A percentile compares a stretch with the other conserved stretches of the same genome.
Conservation (phyloP, 2,329 filamentous ascomycete genomes). For the Xylogone sp. region DNA sequence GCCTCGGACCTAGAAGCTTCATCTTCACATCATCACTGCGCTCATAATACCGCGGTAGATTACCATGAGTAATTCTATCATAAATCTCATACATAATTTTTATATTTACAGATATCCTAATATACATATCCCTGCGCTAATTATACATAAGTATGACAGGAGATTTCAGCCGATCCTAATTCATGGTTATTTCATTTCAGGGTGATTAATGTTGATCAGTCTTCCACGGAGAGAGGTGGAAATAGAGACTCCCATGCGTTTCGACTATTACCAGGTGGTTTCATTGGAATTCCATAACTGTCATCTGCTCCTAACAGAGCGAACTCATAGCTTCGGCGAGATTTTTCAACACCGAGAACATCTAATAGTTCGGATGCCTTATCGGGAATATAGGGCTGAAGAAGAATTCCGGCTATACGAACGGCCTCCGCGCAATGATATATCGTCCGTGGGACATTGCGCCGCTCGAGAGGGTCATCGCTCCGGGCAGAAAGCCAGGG, state of each 20-base stretch:
- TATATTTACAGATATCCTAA: no score
- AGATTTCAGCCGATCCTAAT: neutral
- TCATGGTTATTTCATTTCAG: neutral
- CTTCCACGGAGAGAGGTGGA: constrained; percentile 44
- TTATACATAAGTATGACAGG: no score
- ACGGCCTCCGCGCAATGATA: constrained; percentile 73
- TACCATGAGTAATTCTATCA: no score
- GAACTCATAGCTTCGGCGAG: constrained; percentile 59
- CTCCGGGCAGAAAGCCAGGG: constrained; percentile 63
- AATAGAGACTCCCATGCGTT: constrained; percentile 44
- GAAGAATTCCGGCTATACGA: constrained; percentile 74
- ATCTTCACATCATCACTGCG: no score
- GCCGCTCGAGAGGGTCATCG: constrained; percentile 28
- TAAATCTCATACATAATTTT: no score
- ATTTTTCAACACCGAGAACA: constrained; percentile 65
- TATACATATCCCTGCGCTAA: no score
- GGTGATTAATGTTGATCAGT: constrained; percentile 19
- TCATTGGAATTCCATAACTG: constrained; percentile 55
- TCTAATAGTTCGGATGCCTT: constrained; percentile 73
- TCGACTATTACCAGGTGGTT: constrained; percentile 28
- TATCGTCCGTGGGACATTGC: constrained; percentile 54
- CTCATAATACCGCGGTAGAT: no score
- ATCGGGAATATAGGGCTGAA: constrained; percentile 87
- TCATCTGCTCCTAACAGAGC: constrained; percentile 62
- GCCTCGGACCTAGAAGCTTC: no score